Evolutionary conservation across 2,329 filamentous ascomycete genomes (phyloP).

Genomic region (Fusarium pseudoanthophilum): DNA sequence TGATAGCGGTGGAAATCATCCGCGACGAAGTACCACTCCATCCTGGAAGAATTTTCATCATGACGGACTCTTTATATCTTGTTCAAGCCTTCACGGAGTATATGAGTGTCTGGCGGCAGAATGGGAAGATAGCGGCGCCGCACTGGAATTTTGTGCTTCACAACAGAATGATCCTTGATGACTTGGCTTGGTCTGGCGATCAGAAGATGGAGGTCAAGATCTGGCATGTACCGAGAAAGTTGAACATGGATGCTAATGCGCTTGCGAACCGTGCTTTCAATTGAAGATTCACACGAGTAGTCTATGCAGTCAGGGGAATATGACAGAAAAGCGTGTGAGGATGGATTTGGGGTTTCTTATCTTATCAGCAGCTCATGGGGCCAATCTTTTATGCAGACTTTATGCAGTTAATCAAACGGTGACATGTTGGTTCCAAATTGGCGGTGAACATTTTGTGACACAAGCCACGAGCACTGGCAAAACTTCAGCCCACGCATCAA

Average conservation of each 20-base stretch:
- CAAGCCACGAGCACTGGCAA: not conserved
- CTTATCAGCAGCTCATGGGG: not conserved
- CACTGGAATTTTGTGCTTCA: not conserved
- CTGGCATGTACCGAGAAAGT: not conserved
- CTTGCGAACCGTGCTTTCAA: not conserved
- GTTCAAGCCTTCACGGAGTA: not conserved
- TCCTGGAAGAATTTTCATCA: accelerated
- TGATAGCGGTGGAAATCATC: accelerated
- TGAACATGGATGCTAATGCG: not conserved
- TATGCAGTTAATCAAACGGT: not conserved
- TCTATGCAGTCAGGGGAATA: not conserved
- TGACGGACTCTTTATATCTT: not conserved
- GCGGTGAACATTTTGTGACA: not conserved
- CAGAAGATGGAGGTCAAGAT: not conserved
- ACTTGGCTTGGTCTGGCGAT: accelerated
- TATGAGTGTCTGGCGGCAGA: not conserved
- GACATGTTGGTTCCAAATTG: not conserved
- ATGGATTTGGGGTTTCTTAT: not conserved
- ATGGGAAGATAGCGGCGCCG: not conserved
- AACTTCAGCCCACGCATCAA: not conserved
- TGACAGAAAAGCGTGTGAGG: not conserved
- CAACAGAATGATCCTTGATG: accelerated
- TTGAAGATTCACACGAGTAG: too few relatives aligned
- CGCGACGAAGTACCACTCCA: not conserved
- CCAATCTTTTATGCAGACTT: not conserved